These are phyloP conservation scores for Epicoccum sorghinum DNA, from an alignment of 2,329 filamentous ascomycete species.

Conservation along the genomic window DNA sequence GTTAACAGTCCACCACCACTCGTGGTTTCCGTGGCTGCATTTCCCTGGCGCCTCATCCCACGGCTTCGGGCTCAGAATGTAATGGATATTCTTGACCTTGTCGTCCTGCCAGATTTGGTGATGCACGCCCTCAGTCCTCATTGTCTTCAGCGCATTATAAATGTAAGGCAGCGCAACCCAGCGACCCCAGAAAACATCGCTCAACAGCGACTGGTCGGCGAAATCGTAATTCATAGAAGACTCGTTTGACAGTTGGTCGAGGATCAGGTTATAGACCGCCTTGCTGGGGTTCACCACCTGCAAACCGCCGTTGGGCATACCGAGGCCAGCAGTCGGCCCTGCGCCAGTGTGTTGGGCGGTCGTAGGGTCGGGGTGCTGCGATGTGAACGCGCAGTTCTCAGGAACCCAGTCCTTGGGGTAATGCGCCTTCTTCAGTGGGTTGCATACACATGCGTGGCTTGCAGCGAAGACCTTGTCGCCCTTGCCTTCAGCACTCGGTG, in stretches of 20 bases:
- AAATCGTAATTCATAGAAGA: conserved; percentile 62
- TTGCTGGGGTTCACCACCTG: conserved; percentile 66
- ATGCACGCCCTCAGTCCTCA: conserved; percentile 62
- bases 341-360: conserved; percentile 60
- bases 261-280: conserved; percentile 59
- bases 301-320: conserved; percentile 66
- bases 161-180: conserved; percentile 66
- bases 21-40: conserved; percentile 56
- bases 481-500: conserved; percentile 56
- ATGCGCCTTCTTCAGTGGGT: conserved; percentile 77
- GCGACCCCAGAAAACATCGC: conserved; percentile 62
- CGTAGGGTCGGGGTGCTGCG: conserved; percentile 59
- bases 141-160: conserved; percentile 67
- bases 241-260: conserved; percentile 53
- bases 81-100: conserved; percentile 67
- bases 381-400: conserved; percentile 66
- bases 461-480: conserved; percentile 78
- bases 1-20: conserved; percentile 65
- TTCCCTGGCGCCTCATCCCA: conserved; percentile 62
- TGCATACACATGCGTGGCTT: conserved; percentile 84
- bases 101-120: conserved; percentile 65
- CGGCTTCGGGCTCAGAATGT: conserved; percentile 66
- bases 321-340: conserved; percentile 57
- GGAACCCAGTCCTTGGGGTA: conserved; percentile 76
- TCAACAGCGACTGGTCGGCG: conserved; percentile 64